These are phyloP conservation scores for Umbilicus rupestris DNA, from an alignment of 164 flowering plant genomes.

Conservation along the genomic window DNA sequence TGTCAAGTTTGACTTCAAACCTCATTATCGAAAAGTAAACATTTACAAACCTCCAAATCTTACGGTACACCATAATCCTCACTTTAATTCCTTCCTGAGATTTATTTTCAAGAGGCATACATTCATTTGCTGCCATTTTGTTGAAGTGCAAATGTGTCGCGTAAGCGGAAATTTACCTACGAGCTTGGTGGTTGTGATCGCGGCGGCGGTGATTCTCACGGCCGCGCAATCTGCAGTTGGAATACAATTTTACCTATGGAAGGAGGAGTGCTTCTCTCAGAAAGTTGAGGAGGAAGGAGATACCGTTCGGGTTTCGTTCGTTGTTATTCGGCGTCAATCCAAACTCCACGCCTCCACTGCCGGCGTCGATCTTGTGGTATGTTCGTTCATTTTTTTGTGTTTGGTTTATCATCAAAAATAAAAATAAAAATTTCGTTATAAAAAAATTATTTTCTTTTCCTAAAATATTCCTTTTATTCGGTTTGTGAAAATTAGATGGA, in stretches of 20 bases:
- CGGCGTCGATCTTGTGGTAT: conserved; percentile 4
- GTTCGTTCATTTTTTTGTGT: neutral
- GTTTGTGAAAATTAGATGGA: no score
- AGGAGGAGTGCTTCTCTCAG: conserved; percentile 4
- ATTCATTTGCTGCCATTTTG: neutral
- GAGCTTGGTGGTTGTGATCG: conserved; percentile 7
- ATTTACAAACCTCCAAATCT: neutral
- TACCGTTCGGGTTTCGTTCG: neutral
- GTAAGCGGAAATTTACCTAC: neutral
- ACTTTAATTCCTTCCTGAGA: no score
- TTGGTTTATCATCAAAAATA: neutral
- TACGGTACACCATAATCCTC: neutral
- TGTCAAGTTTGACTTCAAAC: neutral
- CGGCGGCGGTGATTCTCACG: neutral
- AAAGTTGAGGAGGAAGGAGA: neutral
- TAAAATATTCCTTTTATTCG: no score
- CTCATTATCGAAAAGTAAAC: neutral
- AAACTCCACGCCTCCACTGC: neutral
- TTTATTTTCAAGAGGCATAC: neutral
- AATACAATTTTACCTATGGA: neutral
- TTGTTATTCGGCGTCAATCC: neutral
- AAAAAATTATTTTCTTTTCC: neutral
- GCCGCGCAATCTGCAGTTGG: neutral
- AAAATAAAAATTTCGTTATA: neutral
- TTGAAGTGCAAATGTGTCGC: neutral